Base-by-base conservation (phyloP, 306 rosid genomes). In the Bauhinia variegata region DNA sequence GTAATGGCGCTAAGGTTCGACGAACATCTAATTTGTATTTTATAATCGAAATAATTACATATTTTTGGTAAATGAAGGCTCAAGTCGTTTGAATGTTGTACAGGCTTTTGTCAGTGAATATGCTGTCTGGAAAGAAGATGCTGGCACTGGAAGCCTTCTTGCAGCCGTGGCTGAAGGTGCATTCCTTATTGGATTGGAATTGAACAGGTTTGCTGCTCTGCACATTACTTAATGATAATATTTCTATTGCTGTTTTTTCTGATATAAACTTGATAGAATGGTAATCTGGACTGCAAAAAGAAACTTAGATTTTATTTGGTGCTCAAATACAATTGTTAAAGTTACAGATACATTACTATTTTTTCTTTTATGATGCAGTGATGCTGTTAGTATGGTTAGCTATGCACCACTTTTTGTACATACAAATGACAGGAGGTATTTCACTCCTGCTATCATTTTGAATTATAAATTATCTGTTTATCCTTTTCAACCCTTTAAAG, bases 361-460 rank as follows among this genome's bases (percentile, higher is more conserved):
- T 14, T 42, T 43, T 38, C 13, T 55, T 43, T 49, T 52, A 30
- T 54, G 67, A 78, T 81, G 85, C 89, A 93, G 99, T 69, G 96
- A 93, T 67, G 74, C 64, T 54, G 84, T 93, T 59, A 54, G 73
- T 17, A 93, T 93, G 99, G 83, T 80, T 54, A 84, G 99, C 88
- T 93, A 93, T 73, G 99, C 97, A n/a, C 97, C 99, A 8, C 99
- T 93, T 70, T 88, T 93, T 33, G 97, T 88, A 59, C 83, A 93
- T 71, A 47, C 77, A 55, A 88, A 90, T 68, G 83, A 93, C 79
- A 78, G 87, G 73, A 79, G 88, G 98, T 89, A 87, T 12, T 68
- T 14, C 16, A 36, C 58, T 51, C 6, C 17, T 13, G 0, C 5
- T 47, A n/a, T 23, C 2, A 23, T 2, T 2, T 23, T 23, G 28